Conservation (phyloP, 2,329 filamentous ascomycete species). For the Hymenoscyphus fraxineus region DNA sequence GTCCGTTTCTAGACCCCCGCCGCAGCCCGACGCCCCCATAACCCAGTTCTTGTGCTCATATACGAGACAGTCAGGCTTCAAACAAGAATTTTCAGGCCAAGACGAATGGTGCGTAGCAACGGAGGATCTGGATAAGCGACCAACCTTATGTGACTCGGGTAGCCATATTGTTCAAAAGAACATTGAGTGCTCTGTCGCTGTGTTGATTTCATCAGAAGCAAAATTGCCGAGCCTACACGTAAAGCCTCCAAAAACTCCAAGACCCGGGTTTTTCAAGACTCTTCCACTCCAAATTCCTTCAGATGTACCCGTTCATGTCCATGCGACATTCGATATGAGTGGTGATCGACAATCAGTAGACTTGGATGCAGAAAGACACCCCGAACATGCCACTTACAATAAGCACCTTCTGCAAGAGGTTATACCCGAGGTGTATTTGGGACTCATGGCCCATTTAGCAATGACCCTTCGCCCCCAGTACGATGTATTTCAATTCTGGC, state of each 20-base stretch:
- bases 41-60: background rate
- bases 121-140: too few species aligned
- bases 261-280: conserved; percentile 21
- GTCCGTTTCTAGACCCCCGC: conserved; percentile 17
- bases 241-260: background rate
- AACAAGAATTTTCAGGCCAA: background rate
- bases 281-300: conserved; percentile 26
- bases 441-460: conserved; percentile 23
- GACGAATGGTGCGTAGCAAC: too few species aligned
- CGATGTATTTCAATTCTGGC: conserved; percentile 26
- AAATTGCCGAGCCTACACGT: background rate
- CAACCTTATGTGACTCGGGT: too few species aligned
- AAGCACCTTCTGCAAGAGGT: conserved; percentile 22
- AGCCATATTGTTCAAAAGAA: too few species aligned
- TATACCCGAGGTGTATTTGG: conserved; percentile 29
- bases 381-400: conserved; percentile 15
- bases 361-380: conserved; percentile 19
- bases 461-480: conserved; percentile 8
- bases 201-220: too few species aligned
- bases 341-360: conserved; percentile 31
- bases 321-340: conserved; percentile 33
- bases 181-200: background rate
- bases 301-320: conserved; percentile 30
- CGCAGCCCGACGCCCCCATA: background rate
- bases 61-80: conserved; percentile 6